phyloP scores from a whole-genome alignment of 139 green algal species.

The Chlorella sp. region DNA sequence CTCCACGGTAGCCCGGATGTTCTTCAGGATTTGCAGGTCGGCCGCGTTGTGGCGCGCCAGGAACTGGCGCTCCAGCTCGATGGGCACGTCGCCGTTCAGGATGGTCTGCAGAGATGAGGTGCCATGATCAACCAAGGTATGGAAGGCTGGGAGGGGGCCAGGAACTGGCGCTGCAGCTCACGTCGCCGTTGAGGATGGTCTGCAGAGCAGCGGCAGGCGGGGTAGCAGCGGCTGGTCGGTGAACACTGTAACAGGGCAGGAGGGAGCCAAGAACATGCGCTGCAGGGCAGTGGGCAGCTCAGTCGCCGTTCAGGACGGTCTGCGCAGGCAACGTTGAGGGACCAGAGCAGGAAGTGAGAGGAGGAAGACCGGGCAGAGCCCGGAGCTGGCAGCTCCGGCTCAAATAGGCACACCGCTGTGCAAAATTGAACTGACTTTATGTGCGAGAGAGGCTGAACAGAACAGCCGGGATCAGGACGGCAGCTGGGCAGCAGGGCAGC shows the following conservation, averaged over 20 bases:
- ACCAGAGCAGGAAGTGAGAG: neutral
- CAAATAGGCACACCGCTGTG: no score
- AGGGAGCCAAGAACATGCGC: slow-evolving; percentile 92
- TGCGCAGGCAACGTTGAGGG: no score
- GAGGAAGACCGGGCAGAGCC: no score
- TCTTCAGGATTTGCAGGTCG: slow-evolving; percentile 89
- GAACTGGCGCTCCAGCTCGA: slow-evolving; percentile 95
- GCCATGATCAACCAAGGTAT: neutral
- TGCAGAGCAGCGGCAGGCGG: slow-evolving; percentile 43
- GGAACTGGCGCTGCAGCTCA: slow-evolving; percentile 94
- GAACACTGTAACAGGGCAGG: neutral
- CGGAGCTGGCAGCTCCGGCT: no score
- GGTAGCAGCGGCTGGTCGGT: no score
- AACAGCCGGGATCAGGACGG: no score
- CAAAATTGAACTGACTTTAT: no score
- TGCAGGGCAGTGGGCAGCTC: slow-evolving; percentile 55
- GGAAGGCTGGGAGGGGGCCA: no score
- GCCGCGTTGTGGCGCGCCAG: slow-evolving; percentile 86
- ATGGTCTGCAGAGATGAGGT: slow-evolving; percentile 67
- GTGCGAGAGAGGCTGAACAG: no score
- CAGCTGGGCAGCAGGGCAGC: no score
- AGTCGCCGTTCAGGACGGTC: slow-evolving; percentile 83
- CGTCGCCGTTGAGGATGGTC: slow-evolving; percentile 85
- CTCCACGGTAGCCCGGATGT: slow-evolving; percentile 90
- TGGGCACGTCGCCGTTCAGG: slow-evolving; percentile 85